Evolutionary conservation across 306 rosid species (phyloP).

Genomic region (Hippophae rhamnoides): DNA sequence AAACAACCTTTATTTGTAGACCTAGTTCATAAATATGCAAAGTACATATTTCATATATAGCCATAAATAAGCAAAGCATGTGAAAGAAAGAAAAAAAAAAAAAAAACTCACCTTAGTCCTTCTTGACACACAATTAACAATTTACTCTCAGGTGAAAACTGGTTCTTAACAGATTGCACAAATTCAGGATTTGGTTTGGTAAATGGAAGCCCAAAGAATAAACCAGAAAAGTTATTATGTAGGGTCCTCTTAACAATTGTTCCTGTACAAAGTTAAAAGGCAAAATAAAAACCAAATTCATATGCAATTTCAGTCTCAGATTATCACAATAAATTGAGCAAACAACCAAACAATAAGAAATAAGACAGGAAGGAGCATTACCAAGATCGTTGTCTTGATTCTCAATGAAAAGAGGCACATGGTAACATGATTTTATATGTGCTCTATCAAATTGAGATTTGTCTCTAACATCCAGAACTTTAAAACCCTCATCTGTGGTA

Average conservation of each 20-base stretch:
- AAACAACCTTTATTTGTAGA: too few species aligned
- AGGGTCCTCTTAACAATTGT: conserved; percentile 73
- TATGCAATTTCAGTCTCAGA: neutral
- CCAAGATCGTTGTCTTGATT: conserved; percentile 77
- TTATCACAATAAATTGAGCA: neutral
- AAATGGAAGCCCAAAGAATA: conserved; percentile 75
- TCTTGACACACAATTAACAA: conserved; percentile 83
- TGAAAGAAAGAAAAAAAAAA: conserved; percentile 7
- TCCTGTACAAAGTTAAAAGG: conserved; percentile 37
- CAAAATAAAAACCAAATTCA: neutral
- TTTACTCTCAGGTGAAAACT: conserved; percentile 56
- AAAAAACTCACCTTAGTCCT: conserved; percentile 70
- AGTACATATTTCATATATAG: neutral
- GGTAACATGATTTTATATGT: conserved; percentile 69
- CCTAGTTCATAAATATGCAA: neutral
- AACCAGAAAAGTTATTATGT: conserved; percentile 88
- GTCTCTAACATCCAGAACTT: conserved; percentile 76
- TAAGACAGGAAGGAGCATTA: conserved; percentile 14
- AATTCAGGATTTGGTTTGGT: conserved; percentile 79
- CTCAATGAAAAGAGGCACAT: conserved; percentile 81
- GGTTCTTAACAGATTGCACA: conserved; percentile 56
- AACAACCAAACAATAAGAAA: neutral
- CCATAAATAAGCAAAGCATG: neutral
- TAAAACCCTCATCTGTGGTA: conserved; percentile 50
- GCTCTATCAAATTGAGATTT: conserved; percentile 65